phyloP scores from a whole-genome alignment of 78 protist species.

The Dictyostelium intermedium region DNA sequence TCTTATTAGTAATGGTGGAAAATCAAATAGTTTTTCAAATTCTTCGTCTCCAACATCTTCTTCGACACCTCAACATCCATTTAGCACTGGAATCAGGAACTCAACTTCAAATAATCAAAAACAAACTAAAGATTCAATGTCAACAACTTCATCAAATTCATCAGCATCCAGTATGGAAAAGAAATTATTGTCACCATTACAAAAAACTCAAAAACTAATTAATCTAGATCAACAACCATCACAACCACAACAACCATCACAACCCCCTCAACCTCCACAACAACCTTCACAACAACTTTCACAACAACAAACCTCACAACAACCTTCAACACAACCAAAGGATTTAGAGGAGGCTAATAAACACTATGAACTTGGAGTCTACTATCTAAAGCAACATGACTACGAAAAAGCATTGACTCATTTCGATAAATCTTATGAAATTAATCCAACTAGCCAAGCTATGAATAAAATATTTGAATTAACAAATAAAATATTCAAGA shows the following conservation, averaged over 20 bases:
- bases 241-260: neutral
- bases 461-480: conserved; percentile 71
- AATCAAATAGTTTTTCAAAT: neutral
- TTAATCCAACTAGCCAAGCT: conserved; percentile 62
- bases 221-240: neutral
- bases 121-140: neutral
- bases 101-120: neutral
- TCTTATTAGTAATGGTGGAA: neutral
- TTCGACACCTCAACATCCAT: conserved; percentile 2
- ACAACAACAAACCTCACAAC: neutral
- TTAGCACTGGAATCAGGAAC: neutral
- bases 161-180: neutral
- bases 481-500: conserved; percentile 34
- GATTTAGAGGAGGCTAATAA: conserved; percentile 50
- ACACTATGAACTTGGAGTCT: conserved; percentile 40
- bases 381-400: conserved; percentile 40
- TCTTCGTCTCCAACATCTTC: conserved; percentile 10
- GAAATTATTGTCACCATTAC: neutral
- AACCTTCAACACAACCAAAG: neutral
- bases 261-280: neutral
- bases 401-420: conserved; percentile 58
- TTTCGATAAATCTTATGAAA: conserved; percentile 76
- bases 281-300: neutral
- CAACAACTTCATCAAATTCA: neutral
- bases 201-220: neutral